Percentiles rank a stretch among this genome's conserved stretches.
Conservation (phyloP, 2,329 filamentous ascomycete genomes). For the Ophiostoma tasmaniense region DNA sequence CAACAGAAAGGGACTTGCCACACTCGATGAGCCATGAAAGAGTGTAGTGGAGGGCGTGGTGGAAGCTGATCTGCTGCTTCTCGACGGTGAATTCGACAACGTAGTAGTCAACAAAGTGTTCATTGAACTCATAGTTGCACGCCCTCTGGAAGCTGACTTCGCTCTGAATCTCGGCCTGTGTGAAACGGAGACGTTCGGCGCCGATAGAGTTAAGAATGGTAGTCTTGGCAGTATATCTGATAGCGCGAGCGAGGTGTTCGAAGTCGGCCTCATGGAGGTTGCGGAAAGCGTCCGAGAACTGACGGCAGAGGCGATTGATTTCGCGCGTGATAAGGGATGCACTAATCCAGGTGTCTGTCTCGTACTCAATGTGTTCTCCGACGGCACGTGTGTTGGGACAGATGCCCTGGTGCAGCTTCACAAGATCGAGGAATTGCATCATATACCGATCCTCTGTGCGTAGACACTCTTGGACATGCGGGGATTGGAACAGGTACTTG, state of each 20-base stretch:
- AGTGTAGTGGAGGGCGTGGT: slow-evolving; percentile 92
- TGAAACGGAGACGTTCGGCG: slow-evolving; percentile 77
- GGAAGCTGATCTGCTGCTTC: slow-evolving; percentile 87
- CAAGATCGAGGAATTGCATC: slow-evolving; percentile 87
- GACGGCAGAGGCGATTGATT: slow-evolving; percentile 84
- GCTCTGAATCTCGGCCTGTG: slow-evolving; percentile 78
- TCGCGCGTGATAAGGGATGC: slow-evolving; percentile 90
- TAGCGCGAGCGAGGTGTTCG: slow-evolving; percentile 59
- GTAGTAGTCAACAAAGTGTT: slow-evolving; percentile 43
- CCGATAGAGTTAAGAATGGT: slow-evolving; percentile 87
- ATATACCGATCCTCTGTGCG: slow-evolving; percentile 79
- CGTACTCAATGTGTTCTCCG: slow-evolving; percentile 94
- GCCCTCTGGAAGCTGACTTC: slow-evolving; percentile 75
- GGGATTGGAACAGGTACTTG: slow-evolving; percentile 80
- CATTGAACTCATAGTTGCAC: slow-evolving; percentile 72
- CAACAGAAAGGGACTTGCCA: slow-evolving; percentile 63
- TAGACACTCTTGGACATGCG: slow-evolving; percentile 78
- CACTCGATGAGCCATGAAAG: slow-evolving; percentile 93
- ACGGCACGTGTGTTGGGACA: slow-evolving; percentile 88
- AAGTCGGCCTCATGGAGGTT: slow-evolving; percentile 57
- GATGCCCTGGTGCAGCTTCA: slow-evolving; percentile 94
- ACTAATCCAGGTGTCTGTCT: slow-evolving; percentile 96
- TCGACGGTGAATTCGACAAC: slow-evolving; percentile 86
- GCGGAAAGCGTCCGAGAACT: slow-evolving; percentile 80
- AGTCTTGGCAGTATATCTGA: slow-evolving; percentile 66